phyloP scores from a whole-genome alignment of 2,329 filamentous ascomycete genomes.

The Sporothrix protearum region DNA sequence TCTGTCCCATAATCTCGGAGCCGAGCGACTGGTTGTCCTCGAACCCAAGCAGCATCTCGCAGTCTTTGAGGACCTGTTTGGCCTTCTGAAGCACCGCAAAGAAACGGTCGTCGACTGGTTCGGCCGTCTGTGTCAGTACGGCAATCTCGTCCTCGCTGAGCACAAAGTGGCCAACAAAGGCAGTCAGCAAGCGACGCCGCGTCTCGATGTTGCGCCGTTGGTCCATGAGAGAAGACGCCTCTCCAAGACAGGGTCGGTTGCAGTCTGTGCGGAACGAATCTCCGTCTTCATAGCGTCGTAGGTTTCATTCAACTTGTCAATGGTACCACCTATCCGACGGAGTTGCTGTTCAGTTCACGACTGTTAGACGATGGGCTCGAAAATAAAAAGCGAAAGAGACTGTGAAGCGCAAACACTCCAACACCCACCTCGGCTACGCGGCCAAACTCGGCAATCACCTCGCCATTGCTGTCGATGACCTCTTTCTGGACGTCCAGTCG shows the following conservation, averaged over 20 bases:
- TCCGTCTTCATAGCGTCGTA: conserved; percentile 78
- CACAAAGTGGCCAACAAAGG: conserved; percentile 79
- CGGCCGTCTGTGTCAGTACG: conserved; percentile 70
- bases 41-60: conserved; percentile 81
- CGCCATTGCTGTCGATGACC: conserved; percentile 86
- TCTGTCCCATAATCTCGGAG: conserved; percentile 86
- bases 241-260: conserved; percentile 69
- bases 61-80: conserved; percentile 84
- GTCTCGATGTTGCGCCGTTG: conserved; percentile 71
- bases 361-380: neutral
- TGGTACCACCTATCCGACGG: conserved; percentile 72
- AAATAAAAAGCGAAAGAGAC: neutral
- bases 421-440: conserved; percentile 73
- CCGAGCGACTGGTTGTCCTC: conserved; percentile 89
- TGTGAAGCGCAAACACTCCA: conserved; percentile 30
- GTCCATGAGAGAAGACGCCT: conserved; percentile 68
- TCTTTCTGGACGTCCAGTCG: conserved; percentile 84
- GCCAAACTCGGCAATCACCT: conserved; percentile 84
- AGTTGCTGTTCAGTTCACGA: conserved; percentile 62
- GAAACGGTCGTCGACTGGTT: conserved; percentile 81
- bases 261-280: conserved; percentile 68
- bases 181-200: conserved; percentile 72
- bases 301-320: conserved; percentile 72
- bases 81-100: conserved; percentile 73
- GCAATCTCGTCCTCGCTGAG: conserved; percentile 76